A percentile compares a stretch with the other conserved stretches of the same genome.
phyloP scores from a whole-genome alignment of 2,329 filamentous ascomycete genomes.

The Dothideomycetidae sp. region DNA sequence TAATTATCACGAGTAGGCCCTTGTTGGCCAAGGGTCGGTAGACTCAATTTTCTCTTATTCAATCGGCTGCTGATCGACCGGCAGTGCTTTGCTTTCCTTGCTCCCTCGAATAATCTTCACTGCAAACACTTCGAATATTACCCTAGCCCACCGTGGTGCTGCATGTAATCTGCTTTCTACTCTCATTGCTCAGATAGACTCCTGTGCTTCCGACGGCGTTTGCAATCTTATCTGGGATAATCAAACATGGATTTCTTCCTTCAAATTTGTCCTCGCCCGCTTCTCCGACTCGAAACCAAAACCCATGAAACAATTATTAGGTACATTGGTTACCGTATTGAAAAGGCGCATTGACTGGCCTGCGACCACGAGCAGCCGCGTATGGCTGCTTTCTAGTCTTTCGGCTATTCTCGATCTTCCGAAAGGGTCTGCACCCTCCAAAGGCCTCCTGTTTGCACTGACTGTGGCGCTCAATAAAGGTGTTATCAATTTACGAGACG shows the following conservation, averaged over 20 bases:
- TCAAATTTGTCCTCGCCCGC: conserved; percentile 29
- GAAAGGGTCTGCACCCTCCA: conserved; percentile 30
- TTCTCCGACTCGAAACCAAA: conserved; percentile 32
- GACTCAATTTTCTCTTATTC: not conserved
- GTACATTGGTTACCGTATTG: conserved; percentile 26
- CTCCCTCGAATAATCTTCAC: conserved; percentile 3
- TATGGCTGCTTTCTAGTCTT: conserved; percentile 16
- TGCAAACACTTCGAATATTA: conserved; percentile 11
- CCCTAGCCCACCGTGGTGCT: conserved; percentile 28
- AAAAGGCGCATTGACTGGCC: conserved; percentile 16
- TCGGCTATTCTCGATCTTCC: conserved; percentile 11
- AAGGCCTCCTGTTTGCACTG: conserved; percentile 54
- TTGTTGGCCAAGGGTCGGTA: conserved; percentile 5
- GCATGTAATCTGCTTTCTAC: conserved; percentile 34
- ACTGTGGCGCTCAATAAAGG: conserved; percentile 51
- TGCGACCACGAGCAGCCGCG: conserved; percentile 4
- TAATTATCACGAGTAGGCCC: conserved; percentile 1
- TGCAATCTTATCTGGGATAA: conserved; percentile 22
- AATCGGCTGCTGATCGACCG: not conserved
- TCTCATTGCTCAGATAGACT: conserved; percentile 26
- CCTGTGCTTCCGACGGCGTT: conserved; percentile 16
- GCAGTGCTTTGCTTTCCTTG: conserved; percentile 6
- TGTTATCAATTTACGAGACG: conserved; percentile 30
- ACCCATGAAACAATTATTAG: conserved; percentile 32
- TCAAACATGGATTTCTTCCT: conserved; percentile 25